These are phyloP conservation scores for Albophoma yamanashiensis DNA, from an alignment of 2,329 filamentous ascomycete species.

Conservation along the genomic window DNA sequence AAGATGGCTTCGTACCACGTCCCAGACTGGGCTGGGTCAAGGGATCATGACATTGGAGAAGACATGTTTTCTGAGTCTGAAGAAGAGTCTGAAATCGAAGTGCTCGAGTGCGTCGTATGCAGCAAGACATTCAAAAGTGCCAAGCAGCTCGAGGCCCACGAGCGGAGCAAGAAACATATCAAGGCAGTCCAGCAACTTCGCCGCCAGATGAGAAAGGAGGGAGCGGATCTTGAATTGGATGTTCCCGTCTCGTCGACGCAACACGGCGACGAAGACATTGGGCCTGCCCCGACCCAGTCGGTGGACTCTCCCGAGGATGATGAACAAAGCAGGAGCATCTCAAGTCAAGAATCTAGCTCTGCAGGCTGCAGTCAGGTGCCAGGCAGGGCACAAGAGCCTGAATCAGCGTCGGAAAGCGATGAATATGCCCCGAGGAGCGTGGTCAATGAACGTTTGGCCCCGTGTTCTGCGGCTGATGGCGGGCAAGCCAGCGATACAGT, in stretches of 20 bases:
- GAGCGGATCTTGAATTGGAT: constrained; percentile 46
- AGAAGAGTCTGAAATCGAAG: constrained; percentile 43
- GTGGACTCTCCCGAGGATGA: not conserved
- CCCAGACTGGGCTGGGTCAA: constrained; percentile 64
- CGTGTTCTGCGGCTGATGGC: not conserved
- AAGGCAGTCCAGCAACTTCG: constrained; percentile 76
- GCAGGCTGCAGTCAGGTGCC: not conserved
- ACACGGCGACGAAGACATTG: not conserved
- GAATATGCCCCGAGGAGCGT: constrained; percentile 37
- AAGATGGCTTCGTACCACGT: constrained; percentile 55
- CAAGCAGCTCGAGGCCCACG: constrained; percentile 82
- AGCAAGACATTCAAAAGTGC: constrained; percentile 79
- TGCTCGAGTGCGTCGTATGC: constrained; percentile 69
- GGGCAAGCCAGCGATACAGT: not conserved
- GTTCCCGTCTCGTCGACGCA: constrained; percentile 1
- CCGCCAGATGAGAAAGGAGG: constrained; percentile 75
- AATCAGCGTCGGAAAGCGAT: constrained; percentile 12
- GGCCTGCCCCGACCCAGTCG: not conserved
- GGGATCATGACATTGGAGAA: constrained; percentile 39
- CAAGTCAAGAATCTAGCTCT: not conserved
- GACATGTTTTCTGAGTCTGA: constrained; percentile 53
- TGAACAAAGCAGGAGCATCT: not conserved
- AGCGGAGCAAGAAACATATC: constrained; percentile 91
- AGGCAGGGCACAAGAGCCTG: not conserved
- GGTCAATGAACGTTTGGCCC: constrained; percentile 28